A percentile compares a stretch with the other conserved stretches of the same genome.
These are phyloP conservation scores for Fusarium sp. DNA, from an alignment of 2,329 filamentous ascomycete genomes.

Conservation along the genomic window DNA sequence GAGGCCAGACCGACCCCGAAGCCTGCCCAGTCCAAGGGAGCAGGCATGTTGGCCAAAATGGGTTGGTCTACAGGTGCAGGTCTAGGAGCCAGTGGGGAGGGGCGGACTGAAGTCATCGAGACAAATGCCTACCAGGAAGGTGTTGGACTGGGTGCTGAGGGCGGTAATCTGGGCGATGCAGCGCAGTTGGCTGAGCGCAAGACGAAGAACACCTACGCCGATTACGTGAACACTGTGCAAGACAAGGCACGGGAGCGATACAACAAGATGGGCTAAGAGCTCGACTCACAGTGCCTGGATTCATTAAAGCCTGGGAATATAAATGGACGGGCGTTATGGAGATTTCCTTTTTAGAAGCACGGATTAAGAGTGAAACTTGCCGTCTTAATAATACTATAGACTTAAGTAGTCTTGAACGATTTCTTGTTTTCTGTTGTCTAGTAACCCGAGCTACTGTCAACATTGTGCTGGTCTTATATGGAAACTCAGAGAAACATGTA, in stretches of 20 bases:
- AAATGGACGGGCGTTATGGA: constrained; percentile 14
- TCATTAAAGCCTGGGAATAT: not conserved
- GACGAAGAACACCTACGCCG: constrained; percentile 69
- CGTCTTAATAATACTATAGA: not conserved
- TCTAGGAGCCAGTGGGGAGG: constrained; percentile 71
- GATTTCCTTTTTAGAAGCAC: not conserved
- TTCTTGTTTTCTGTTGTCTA: not conserved
- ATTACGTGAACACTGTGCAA: constrained; percentile 72
- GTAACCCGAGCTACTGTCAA: not conserved
- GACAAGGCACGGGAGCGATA: constrained; percentile 75
- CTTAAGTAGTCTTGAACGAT: not conserved
- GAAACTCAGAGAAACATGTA: not conserved
- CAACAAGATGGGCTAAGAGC: constrained; percentile 60
- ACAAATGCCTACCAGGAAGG: constrained; percentile 74
- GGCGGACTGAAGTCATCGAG: constrained; percentile 71
- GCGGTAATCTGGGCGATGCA: constrained; percentile 76
- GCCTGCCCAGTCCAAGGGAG: constrained; percentile 68
- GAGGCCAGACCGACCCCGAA: constrained; percentile 36
- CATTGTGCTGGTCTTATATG: not conserved
- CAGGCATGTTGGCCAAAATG: constrained; percentile 77
- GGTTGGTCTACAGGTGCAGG: constrained; percentile 75
- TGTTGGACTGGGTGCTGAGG: constrained; percentile 75
- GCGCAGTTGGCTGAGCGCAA: constrained; percentile 70
- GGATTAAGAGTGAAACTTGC: not conserved
- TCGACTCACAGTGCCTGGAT: not conserved